Evolutionary conservation across 176 grass and related monocot species (phyloP).

Genomic region (Dactylis glomerata): DNA sequence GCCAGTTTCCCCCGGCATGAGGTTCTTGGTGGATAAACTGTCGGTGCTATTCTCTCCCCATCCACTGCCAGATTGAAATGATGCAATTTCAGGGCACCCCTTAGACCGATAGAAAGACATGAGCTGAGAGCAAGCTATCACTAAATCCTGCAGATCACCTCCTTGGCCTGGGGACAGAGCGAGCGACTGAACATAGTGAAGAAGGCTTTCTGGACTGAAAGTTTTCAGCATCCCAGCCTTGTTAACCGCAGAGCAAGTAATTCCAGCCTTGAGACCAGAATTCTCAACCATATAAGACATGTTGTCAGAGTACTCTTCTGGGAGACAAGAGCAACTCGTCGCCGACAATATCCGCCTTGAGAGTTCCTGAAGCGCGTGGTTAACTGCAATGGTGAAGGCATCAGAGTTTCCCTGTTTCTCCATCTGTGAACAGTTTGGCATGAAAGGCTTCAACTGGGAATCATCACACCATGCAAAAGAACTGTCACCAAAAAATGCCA

Average conservation of each 20-base stretch:
- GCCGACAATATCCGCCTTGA: slow-evolving; percentile 46
- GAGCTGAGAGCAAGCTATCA: slow-evolving; percentile 60
- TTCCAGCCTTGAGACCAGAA: slow-evolving; percentile 42
- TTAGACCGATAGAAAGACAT: slow-evolving; percentile 55
- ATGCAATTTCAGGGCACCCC: slow-evolving; percentile 50
- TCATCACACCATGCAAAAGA: slow-evolving; percentile 81
- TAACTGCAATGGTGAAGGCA: slow-evolving; percentile 42
- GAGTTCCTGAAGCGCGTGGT: slow-evolving; percentile 59
- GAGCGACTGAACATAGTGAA: slow-evolving; percentile 47
- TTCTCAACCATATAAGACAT: slow-evolving; percentile 47
- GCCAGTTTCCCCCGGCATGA: slow-evolving; percentile 10
- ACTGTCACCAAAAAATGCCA: slow-evolving; percentile 62
- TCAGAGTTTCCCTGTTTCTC: slow-evolving; percentile 55
- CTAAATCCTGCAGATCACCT: slow-evolving; percentile 36
- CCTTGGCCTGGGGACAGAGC: slow-evolving; percentile 41
- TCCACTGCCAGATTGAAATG: slow-evolving; percentile 18
- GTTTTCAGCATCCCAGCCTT: slow-evolving; percentile 24
- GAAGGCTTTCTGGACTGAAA: slow-evolving; percentile 45
- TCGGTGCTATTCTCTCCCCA: slow-evolving; percentile 27
- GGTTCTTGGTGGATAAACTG: background rate
- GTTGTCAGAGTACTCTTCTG: slow-evolving; percentile 28
- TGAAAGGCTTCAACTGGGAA: slow-evolving; percentile 63
- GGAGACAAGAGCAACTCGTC: slow-evolving; percentile 54
- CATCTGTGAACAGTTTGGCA: slow-evolving; percentile 45
- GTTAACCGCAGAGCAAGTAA: slow-evolving; percentile 36